Evolutionary conservation across 176 grass and related monocot genomes (phyloP).

Genomic region (Coix lacrymajobi): DNA sequence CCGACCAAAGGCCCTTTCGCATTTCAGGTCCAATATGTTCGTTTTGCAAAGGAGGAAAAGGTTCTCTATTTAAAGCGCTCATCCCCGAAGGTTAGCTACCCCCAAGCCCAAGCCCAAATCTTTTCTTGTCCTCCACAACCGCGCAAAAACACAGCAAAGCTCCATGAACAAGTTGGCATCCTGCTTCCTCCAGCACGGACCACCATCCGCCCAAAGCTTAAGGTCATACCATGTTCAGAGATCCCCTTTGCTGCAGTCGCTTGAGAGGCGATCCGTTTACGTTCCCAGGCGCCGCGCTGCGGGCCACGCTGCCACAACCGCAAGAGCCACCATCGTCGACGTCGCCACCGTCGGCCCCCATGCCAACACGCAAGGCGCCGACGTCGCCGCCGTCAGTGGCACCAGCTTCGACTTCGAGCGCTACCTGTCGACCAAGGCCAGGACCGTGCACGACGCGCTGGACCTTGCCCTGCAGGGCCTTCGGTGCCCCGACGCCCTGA

Average conservation of each 20-base stretch:
- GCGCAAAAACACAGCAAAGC: not conserved
- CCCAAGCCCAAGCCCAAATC: not conserved
- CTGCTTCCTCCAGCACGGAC: not conserved
- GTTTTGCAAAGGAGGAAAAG: not conserved
- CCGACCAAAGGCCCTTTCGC: too few relatives aligned
- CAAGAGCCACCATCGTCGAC: not conserved
- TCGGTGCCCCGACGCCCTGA: not conserved
- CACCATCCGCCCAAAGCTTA: not conserved
- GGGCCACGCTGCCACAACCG: not conserved
- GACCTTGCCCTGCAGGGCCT: conserved; percentile 20
- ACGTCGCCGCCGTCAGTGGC: not conserved
- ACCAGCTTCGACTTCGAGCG: conserved; percentile 26
- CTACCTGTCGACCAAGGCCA: conserved; percentile 31
- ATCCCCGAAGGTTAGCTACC: not conserved
- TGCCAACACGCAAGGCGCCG: not conserved
- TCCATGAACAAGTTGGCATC: conserved; percentile 10
- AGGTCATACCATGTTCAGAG: not conserved
- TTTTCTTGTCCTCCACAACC: not conserved
- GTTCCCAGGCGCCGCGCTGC: not conserved
- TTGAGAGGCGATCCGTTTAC: not conserved
- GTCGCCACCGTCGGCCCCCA: not conserved
- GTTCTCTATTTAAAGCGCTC: not conserved
- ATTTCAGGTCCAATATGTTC: too few relatives aligned
- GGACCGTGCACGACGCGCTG: conserved; percentile 34
- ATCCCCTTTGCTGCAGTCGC: not conserved